Percentiles rank a stretch among this genome's conserved stretches.
phyloP scores from a whole-genome alignment of 495 filamentous ascomycete genomes.

The Chaetomium cochliodes region DNA sequence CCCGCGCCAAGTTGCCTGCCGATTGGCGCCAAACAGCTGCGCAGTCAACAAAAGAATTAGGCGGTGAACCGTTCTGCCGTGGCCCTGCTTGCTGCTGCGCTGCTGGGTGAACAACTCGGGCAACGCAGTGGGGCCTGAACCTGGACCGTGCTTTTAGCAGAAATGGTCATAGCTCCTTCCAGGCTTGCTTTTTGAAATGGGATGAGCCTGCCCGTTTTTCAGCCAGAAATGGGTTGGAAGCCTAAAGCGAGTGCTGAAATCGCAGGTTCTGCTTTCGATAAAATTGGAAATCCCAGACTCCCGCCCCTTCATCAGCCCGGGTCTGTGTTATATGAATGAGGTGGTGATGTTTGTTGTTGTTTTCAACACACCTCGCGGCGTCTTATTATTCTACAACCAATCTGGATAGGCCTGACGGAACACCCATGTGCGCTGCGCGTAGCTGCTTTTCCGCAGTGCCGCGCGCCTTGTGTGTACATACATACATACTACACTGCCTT shows the following conservation, averaged over 20 bases:
- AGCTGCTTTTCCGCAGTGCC: conserved; percentile 4
- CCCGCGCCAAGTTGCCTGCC: conserved; percentile 28
- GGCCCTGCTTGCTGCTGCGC: not conserved
- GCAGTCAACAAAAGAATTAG: conserved; percentile 36
- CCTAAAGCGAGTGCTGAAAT: not conserved
- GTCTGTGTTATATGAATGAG: too few relatives aligned
- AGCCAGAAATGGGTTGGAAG: conserved; percentile 4
- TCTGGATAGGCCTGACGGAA: not conserved
- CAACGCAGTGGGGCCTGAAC: too few relatives aligned
- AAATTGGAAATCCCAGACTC: not conserved
- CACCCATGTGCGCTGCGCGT: not conserved
- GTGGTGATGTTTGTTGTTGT: conserved; percentile 4
- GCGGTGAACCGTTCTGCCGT: conserved; percentile 38
- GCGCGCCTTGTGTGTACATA: not conserved
- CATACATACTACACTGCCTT: too few relatives aligned
- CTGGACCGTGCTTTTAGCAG: too few relatives aligned
- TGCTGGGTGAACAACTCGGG: too few relatives aligned
- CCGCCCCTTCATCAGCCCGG: too few relatives aligned
- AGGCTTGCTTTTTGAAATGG: not conserved
- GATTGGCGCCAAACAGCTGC: conserved; percentile 28
- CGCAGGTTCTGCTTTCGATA: not conserved
- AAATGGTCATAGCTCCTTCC: conserved; percentile 23
- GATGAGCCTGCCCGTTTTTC: conserved; percentile 6
- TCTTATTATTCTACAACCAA: not conserved
- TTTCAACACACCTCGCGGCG: not conserved